phyloP scores from a whole-genome alignment of 2,329 filamentous ascomycete genomes.

The Fusarium nurragi region DNA sequence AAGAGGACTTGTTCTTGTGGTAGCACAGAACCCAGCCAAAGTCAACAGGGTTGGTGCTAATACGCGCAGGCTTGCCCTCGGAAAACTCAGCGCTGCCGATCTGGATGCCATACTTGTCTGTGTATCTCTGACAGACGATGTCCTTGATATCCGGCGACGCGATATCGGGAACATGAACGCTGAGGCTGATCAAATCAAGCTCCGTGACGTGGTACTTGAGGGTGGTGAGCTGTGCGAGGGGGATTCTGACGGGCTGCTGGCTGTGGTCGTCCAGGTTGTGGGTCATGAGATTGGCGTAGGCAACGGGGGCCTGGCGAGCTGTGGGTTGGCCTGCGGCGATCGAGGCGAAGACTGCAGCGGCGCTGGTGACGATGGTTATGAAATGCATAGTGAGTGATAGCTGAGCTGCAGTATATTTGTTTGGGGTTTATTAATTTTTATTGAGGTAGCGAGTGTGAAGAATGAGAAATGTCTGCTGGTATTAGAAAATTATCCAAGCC shows the following conservation, averaged over 20 bases:
- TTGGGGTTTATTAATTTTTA: background rate
- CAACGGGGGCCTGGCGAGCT: conserved; percentile 1
- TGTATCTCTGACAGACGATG: conserved; percentile 26
- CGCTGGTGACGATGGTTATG: conserved; percentile 2
- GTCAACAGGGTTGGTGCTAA: conserved; percentile 33
- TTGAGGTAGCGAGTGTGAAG: background rate
- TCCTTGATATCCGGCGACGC: conserved; percentile 9
- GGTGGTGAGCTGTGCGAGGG: conserved; percentile 26
- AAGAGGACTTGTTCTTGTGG: conserved; percentile 13
- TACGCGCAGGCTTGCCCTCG: conserved; percentile 15
- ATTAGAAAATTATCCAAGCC: background rate
- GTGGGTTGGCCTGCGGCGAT: conserved; percentile 1
- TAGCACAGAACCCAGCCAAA: conserved; percentile 30
- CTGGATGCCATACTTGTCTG: conserved; percentile 27
- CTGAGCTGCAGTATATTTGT: background rate
- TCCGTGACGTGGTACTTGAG: conserved; percentile 19
- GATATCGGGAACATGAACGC: conserved; percentile 9
- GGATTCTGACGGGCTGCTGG: conserved; percentile 24
- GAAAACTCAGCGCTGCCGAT: conserved; percentile 24
- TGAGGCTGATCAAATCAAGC: conserved; percentile 14
- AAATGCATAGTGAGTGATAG: conserved; percentile 12
- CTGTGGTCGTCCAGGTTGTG: conserved; percentile 18
- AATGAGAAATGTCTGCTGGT: background rate
- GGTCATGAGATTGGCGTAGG: conserved; percentile 16
- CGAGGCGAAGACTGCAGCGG: conserved; percentile 9